A percentile compares a stretch with the other conserved stretches of the same genome.
These are phyloP conservation scores for Boletus semigastroideus DNA, from an alignment of 1,284 basidiomycete species.

Conservation along the genomic window DNA sequence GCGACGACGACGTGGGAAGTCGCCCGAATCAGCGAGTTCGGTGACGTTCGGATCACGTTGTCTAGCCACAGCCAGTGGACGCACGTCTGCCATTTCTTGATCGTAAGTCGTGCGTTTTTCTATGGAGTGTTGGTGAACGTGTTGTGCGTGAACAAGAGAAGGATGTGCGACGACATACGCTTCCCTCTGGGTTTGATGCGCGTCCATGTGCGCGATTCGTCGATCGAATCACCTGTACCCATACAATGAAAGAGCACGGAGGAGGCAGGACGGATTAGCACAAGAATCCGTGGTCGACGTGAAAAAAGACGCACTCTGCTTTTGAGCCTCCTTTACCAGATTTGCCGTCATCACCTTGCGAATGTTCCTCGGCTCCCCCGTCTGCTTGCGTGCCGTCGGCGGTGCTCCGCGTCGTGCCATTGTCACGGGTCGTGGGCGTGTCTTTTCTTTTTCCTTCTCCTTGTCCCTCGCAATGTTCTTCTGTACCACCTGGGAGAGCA, in stretches of 20 bases:
- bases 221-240: constrained; percentile 3
- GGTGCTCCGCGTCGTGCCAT: background rate
- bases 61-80: constrained; percentile 17
- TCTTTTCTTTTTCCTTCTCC: background rate
- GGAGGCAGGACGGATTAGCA: background rate
- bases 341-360: constrained; percentile 10
- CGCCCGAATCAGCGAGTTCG: constrained; percentile 25
- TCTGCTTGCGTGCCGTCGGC: constrained; percentile 23
- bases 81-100: constrained; percentile 5
- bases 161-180: constrained; percentile 14
- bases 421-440: background rate
- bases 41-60: constrained; percentile 3
- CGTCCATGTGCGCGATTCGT: constrained; percentile 15
- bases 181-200: constrained; percentile 15
- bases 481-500: constrained; percentile 21
- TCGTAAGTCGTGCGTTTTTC: constrained; percentile 16
- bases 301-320: constrained; percentile 12
- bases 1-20: constrained; percentile 1
- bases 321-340: constrained; percentile 22
- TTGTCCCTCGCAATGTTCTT: constrained; percentile 1
- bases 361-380: constrained; percentile 7
- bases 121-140: constrained; percentile 2
- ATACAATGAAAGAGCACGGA: no score
- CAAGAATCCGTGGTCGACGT: background rate
- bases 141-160: background rate